Base-by-base conservation (phyloP, 805 yeast genomes). In the Pichia ethanolica region DNA sequence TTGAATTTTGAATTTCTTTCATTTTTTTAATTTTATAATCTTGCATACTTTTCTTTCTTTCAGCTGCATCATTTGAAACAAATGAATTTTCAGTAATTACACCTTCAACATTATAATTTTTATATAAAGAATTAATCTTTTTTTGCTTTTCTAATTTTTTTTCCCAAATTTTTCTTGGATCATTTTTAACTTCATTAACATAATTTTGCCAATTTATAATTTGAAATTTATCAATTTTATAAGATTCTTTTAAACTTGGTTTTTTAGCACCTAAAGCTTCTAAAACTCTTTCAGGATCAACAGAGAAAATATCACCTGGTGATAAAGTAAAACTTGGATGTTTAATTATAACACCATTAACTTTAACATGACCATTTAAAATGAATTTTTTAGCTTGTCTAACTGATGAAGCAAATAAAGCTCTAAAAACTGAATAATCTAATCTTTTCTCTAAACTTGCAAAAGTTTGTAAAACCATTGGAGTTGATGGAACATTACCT, bases 371-470 rank as follows among this genome's bases (percentile, higher is more conserved):
- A 1, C 96, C 95, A 43, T 81, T 81, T 13, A 86, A 67, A 52
- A 93, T 82, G 60, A 86, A 89, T 63, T 86, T 89, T 58, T 97
- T 79, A 3, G 99, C 96, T 69, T 91, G 98, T 73, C 97, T 82
- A 4, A 89, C 80, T 7, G 96, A 86, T 5, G 95, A 79, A 5
- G 98, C 96, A 71, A 91, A 89, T 86, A 91, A 76, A 20, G 97
- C 74, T 68, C 99, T 82, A 71, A 88, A 93, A 10, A 91, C 60
- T 3, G 97, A 97, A 63, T 85, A 79, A 65, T 91, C 99, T 34
- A 91, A 74, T 63, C 99, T 76, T 62, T 84, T 86, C 67, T 91
- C 99, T 54, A 91, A 71, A 2, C 83, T 82, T 5, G 96, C 96
- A 67, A 73, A 91, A 1, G 97, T 86, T 70, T 93, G 98, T 61